These are phyloP conservation scores for Suzukiozyma palmioleophila DNA, from an alignment of 1,139 yeast genomes.

Conservation along the genomic window DNA sequence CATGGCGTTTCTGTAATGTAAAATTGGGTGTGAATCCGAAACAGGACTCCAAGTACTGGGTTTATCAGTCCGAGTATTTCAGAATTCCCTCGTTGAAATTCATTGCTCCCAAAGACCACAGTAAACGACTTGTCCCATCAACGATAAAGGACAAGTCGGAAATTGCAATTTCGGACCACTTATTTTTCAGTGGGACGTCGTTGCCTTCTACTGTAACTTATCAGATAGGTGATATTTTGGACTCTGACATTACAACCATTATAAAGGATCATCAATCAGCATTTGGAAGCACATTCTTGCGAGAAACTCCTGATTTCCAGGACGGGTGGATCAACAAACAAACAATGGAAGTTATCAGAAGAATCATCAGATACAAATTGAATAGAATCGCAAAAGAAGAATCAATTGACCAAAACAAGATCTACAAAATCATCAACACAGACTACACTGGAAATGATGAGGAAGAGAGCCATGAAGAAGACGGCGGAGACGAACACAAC, in stretches of 20 bases:
- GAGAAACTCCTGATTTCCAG: constrained; percentile 36
- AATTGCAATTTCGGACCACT: constrained; percentile 39
- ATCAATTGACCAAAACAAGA: constrained; percentile 33
- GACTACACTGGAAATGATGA: constrained; percentile 32
- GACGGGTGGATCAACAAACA: constrained; percentile 77
- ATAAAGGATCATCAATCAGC: constrained; percentile 31
- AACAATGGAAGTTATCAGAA: constrained; percentile 60
- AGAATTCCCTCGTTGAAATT: constrained; percentile 42
- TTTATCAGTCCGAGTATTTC: constrained; percentile 83
- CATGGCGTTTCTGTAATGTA: constrained; percentile 91
- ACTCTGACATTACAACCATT: constrained; percentile 53
- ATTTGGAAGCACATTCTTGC: constrained; percentile 40
- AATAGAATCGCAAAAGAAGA: constrained; percentile 48
- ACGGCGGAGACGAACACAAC: constrained; percentile 13
- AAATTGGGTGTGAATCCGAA: constrained; percentile 78
- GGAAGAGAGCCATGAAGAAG: constrained; percentile 19
- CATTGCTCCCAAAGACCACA: constrained; percentile 7
- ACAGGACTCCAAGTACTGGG: constrained; percentile 47
- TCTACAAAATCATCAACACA: constrained; percentile 40
- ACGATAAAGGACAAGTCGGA: constrained; percentile 14
- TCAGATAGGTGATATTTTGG: constrained; percentile 79
- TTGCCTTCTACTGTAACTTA: constrained; percentile 68
- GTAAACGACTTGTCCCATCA: constrained; percentile 14
- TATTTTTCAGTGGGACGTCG: constrained; percentile 68
- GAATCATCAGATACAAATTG: constrained; percentile 69